These are phyloP conservation scores for Fusarium pseudoanthophilum DNA, from an alignment of 2,329 filamentous ascomycete species.

Conservation along the genomic window DNA sequence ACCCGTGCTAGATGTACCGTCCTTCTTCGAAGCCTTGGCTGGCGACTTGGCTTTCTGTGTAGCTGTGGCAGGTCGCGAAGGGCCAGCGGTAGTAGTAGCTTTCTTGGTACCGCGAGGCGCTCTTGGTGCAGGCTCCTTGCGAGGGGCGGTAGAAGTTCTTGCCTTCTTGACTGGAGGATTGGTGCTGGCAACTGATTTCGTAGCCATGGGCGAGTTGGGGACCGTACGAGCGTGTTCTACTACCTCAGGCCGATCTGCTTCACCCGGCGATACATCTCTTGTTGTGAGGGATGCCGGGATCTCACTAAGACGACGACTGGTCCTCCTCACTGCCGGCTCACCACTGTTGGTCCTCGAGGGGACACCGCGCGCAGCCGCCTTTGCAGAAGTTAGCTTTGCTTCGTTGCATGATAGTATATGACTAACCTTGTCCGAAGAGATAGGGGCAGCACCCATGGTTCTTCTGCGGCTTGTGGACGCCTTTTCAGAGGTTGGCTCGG, in stretches of 20 bases:
- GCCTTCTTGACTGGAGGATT: conserved; percentile 68
- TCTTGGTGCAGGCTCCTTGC: conserved; percentile 53
- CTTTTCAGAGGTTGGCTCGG: conserved; percentile 52
- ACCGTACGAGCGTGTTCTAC: conserved; percentile 43
- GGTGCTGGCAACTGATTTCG: conserved; percentile 52
- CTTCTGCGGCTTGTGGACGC: conserved; percentile 63
- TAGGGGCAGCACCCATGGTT: conserved; percentile 62
- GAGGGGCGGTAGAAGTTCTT: conserved; percentile 59
- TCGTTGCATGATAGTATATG: neutral
- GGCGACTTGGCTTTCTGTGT: conserved; percentile 24
- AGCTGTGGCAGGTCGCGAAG: conserved; percentile 22
- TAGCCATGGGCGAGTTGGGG: conserved; percentile 55
- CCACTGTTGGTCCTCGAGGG: conserved; percentile 40
- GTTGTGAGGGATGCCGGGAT: conserved; percentile 52
- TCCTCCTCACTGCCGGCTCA: conserved; percentile 47
- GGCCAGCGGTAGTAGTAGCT: conserved; percentile 35
- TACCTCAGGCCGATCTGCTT: conserved; percentile 9
- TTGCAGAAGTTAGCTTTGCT: conserved; percentile 25
- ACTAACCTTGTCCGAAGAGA: conserved; percentile 47
- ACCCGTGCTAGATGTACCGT: conserved; percentile 16
- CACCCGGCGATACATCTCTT: conserved; percentile 19
- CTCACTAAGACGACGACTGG: conserved; percentile 62
- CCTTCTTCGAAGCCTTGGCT: conserved; percentile 22
- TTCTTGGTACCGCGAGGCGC: conserved; percentile 53
- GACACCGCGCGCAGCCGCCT: conserved; percentile 50